A percentile compares a stretch with the other conserved stretches of the same genome.
Evolutionary conservation across 208 protist genomes (phyloP).

Genomic region (Trichomonas tenax): DNA sequence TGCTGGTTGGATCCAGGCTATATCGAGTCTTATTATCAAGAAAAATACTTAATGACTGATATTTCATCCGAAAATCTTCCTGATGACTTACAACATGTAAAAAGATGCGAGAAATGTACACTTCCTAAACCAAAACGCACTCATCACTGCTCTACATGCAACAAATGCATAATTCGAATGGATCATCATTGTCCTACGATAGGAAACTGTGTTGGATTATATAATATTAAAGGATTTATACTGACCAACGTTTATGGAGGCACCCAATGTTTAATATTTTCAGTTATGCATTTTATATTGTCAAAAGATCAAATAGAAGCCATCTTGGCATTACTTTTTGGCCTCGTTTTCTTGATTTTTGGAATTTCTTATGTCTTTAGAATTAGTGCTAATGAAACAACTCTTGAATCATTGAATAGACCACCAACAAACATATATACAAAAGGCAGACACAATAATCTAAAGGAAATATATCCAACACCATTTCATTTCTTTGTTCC

Average conservation of each 20-base stretch:
- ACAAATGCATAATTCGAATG: neutral
- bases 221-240: neutral
- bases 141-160: neutral
- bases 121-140: neutral
- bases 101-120: neutral
- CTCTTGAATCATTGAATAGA: neutral
- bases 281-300: neutral
- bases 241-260: neutral
- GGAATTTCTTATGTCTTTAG: neutral
- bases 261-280: neutral
- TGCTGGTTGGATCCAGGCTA: neutral
- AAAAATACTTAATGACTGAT: neutral
- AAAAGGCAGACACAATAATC: neutral
- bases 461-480: neutral
- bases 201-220: conserved; percentile 9
- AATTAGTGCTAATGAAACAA: neutral
- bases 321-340: neutral
- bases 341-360: neutral
- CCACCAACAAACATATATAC: neutral
- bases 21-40: neutral
- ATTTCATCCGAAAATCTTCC: neutral
- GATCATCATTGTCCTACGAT: neutral
- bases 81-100: neutral
- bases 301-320: neutral
- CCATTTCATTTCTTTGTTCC: neutral